Percentiles rank a stretch among this genome's conserved stretches.
phyloP scores from a whole-genome alignment of 306 rosid genomes.

The Amphicarpaea edgeworthii region DNA sequence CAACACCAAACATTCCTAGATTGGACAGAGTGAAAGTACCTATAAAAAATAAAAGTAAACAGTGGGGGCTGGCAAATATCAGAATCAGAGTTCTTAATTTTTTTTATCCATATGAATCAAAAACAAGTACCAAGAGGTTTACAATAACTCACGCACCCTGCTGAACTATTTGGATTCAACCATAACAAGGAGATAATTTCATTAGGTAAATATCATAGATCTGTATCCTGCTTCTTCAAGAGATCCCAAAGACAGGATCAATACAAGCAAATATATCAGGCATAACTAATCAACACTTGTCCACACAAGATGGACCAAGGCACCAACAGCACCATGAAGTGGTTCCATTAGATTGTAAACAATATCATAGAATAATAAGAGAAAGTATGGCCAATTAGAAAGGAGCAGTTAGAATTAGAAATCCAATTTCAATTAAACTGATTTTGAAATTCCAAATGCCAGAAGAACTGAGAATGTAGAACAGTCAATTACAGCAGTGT shows the following conservation, averaged over 20 bases:
- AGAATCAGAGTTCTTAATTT: conserved; percentile 1
- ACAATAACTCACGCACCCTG: no score
- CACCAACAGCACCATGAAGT: no score
- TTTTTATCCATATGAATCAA: no score
- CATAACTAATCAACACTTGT: no score
- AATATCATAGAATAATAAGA: no score
- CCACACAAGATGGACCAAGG: no score
- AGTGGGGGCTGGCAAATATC: conserved; percentile 29
- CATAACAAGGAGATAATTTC: background rate
- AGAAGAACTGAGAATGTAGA: background rate
- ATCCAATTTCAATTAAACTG: background rate
- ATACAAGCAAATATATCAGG: no score
- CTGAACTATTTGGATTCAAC: conserved; percentile 10
- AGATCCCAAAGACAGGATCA: no score
- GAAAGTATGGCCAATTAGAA: background rate
- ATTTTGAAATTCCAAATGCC: conserved; percentile 5
- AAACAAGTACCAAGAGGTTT: no score
- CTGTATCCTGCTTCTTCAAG: no score
- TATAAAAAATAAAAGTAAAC: conserved; percentile 42
- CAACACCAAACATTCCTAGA: conserved; percentile 98
- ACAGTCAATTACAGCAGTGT: background rate
- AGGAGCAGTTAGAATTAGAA: background rate
- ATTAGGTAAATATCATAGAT: conserved; percentile 16
- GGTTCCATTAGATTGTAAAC: no score
- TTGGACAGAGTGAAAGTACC: conserved; percentile 96